Evolutionary conservation across 495 filamentous ascomycete species (phyloP).

Genomic region (Talaromyces nanjingensis): DNA sequence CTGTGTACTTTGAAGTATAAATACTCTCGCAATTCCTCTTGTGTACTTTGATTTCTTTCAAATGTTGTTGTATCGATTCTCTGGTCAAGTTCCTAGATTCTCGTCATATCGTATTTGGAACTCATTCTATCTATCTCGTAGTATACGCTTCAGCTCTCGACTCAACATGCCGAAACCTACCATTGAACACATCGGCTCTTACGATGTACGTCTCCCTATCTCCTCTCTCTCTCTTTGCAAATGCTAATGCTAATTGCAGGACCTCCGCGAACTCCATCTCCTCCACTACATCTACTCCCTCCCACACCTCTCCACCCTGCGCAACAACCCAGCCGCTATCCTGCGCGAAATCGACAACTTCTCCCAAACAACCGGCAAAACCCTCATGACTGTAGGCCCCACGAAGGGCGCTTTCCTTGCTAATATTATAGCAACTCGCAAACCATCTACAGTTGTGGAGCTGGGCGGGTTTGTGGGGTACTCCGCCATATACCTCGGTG

Average conservation of each 20-base stretch:
- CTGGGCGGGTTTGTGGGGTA: slow-evolving; percentile 80
- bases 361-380: slow-evolving; percentile 50
- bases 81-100: too few relatives aligned
- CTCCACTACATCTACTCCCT: slow-evolving; percentile 60
- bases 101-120: background rate
- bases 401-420: slow-evolving; percentile 63
- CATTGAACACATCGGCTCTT: background rate
- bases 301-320: slow-evolving; percentile 49
- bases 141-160: background rate
- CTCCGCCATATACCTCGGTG: slow-evolving; percentile 64
- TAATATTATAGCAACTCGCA: slow-evolving; percentile 54
- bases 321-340: slow-evolving; percentile 56
- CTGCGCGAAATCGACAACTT: slow-evolving; percentile 68
- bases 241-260: slow-evolving; percentile 26
- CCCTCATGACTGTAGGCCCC: slow-evolving; percentile 71
- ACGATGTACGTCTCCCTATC: background rate
- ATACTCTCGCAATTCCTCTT: background rate
- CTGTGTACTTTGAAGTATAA: background rate
- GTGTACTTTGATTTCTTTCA: background rate
- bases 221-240: background rate
- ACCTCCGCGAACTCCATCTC: slow-evolving; percentile 67
- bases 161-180: slow-evolving; percentile 7
- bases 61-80: background rate
- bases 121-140: background rate
- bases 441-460: slow-evolving; percentile 67